Conservation (phyloP, 208 protist genomes). For the Tritrichomonas foetus region DNA sequence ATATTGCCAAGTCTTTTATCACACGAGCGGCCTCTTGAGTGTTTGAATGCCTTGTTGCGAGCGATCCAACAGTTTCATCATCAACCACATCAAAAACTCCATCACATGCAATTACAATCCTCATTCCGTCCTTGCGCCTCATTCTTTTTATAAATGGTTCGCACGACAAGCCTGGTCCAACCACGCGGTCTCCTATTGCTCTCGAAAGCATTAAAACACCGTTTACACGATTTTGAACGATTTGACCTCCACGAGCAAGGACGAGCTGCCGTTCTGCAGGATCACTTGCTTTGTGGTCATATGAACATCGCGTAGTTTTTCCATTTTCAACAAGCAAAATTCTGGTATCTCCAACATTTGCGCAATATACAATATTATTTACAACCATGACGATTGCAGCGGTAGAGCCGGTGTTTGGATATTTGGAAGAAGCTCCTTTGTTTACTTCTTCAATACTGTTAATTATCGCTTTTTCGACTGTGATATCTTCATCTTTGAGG, state of each 20-base stretch:
- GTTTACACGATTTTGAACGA: background rate
- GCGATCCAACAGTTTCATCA: background rate
- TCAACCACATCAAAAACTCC: background rate
- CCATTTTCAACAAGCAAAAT: background rate
- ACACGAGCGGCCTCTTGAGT: background rate
- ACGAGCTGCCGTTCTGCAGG: background rate
- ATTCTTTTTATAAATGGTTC: background rate
- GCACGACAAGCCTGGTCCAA: background rate
- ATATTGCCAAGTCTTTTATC: background rate
- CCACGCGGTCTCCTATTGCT: background rate
- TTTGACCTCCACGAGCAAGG: background rate
- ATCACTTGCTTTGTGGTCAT: background rate
- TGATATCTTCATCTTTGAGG: background rate
- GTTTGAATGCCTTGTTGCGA: background rate
- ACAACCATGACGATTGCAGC: background rate
- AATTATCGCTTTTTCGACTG: background rate
- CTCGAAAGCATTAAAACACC: background rate
- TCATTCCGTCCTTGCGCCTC: background rate
- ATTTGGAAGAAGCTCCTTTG: background rate
- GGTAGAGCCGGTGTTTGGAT: background rate
- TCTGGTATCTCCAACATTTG: slow-evolving; percentile 5
- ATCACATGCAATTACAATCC: background rate
- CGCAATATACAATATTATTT: background rate
- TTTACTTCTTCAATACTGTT: background rate
- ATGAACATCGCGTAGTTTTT: background rate